Base-by-base conservation (phyloP, 768 basidiomycete species). In the Erythrobasidium yunnanense region DNA sequence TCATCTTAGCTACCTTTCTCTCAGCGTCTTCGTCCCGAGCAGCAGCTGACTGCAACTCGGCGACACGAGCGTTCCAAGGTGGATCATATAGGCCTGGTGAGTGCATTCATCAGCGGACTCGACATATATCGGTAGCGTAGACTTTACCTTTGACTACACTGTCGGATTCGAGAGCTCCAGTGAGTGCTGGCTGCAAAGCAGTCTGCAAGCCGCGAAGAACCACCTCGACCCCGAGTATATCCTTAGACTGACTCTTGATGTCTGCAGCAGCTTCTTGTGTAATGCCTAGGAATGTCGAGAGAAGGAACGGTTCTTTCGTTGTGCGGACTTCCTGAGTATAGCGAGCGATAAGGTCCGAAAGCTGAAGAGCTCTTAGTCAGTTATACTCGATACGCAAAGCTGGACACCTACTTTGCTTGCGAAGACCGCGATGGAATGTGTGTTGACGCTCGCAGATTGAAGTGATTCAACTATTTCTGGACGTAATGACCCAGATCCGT, bases 361-460 rank as follows among this genome's bases (percentile, higher is more conserved):
- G 82, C 89, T 92, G 56, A 0, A 8, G n/a, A n/a, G n/a, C n/a
- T n/a, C n/a, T n/a, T n/a, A n/a, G n/a, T n/a, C n/a, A n/a, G n/a
- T n/a, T n/a, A n/a, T n/a, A n/a, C n/a, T n/a, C n/a, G n/a, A n/a
- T 89, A 74, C 93, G 88, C 76, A 92, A 89, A 69, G 90, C 85
- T 8, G 90, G 81, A 67, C 88, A 87, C 54, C 34, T 0, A 89
- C 84, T 29, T 81, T 78, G 65, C 86, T 84, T 71, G 82, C 83
- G n/a, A 90, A 75, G 1, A 80, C 79, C 68, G 86, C 83, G 73
- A 91, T 82, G 50, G 87, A 86, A 2, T 85, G 82, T 13, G 87
- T 78, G 29, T 90, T 80, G 72, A 83, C 81, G 0, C 83, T 77
- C 71, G 69, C 60, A 2, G 70, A 67, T 46, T 69, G 70, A 58